These are phyloP conservation scores for Bryum argenteum DNA, from an alignment of 225 moss, liverwort and hornwort species.

Conservation along the genomic window DNA sequence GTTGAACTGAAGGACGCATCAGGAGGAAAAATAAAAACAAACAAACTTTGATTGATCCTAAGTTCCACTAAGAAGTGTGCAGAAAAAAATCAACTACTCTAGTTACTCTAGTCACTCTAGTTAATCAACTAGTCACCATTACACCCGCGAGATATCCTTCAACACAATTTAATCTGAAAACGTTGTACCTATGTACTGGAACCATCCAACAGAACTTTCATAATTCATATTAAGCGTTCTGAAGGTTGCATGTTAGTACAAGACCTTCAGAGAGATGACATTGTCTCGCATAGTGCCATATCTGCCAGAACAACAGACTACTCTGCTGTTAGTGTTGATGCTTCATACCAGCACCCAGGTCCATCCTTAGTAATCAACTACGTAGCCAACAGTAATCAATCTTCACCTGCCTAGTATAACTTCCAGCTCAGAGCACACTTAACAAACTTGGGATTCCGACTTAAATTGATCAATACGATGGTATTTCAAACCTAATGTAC, in stretches of 20 bases:
- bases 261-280: constrained; percentile 53
- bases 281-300: constrained; percentile 98
- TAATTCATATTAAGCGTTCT: constrained; percentile 15
- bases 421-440: constrained; percentile 15
- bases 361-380: not conserved
- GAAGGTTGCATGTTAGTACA: constrained; percentile 28
- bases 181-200: constrained; percentile 8
- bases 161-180: constrained; percentile 21
- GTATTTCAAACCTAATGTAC: not conserved
- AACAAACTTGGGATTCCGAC: constrained; percentile 1
- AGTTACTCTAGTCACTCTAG: not conserved
- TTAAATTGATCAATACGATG: not conserved
- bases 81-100: too few species aligned
- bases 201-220: constrained; percentile 23
- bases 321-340: constrained; percentile 24
- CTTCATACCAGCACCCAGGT: constrained; percentile 12
- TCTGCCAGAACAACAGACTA: constrained; percentile 52
- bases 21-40: constrained; percentile 27
- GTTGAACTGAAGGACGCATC: constrained; percentile 18
- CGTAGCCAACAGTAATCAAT: not conserved
- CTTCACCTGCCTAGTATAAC: constrained; percentile 8
- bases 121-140: not conserved
- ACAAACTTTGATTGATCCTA: constrained; percentile 9
- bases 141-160: constrained; percentile 15
- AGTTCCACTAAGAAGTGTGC: constrained; percentile 1